Evolutionary conservation across 2,329 filamentous ascomycete genomes (phyloP).

Genomic region (Remersonia thermophila): DNA sequence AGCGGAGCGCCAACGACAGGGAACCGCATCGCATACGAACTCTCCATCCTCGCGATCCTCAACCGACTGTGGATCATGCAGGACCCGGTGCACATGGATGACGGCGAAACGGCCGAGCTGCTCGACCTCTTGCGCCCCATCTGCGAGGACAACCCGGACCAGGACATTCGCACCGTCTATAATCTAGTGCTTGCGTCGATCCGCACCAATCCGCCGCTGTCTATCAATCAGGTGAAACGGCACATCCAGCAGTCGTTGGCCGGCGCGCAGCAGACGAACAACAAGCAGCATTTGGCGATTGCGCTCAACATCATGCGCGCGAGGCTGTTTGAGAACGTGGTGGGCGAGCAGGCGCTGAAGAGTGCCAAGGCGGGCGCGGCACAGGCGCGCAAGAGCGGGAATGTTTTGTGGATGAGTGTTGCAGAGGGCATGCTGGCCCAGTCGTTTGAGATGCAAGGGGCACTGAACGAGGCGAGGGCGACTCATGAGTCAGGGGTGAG

Average conservation of each 20-base stretch:
- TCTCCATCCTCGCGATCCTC: slow-evolving; percentile 52
- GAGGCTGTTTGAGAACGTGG: slow-evolving; percentile 68
- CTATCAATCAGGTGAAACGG: slow-evolving; percentile 67
- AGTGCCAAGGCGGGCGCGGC: slow-evolving; percentile 57
- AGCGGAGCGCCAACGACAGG: slow-evolving; percentile 21
- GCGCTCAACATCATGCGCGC: slow-evolving; percentile 76
- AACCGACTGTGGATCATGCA: slow-evolving; percentile 65
- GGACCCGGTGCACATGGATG: slow-evolving; percentile 43
- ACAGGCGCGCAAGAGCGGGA: slow-evolving; percentile 58
- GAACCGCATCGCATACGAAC: slow-evolving; percentile 39
- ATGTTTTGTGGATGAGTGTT: slow-evolving; percentile 67
- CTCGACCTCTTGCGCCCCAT: slow-evolving; percentile 55
- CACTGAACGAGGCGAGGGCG: slow-evolving; percentile 9
- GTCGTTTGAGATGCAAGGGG: slow-evolving; percentile 59
- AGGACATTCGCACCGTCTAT: slow-evolving; percentile 66
- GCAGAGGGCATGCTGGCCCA: slow-evolving; percentile 67
- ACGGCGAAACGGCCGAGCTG: slow-evolving; percentile 45
- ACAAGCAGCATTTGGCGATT: slow-evolving; percentile 71
- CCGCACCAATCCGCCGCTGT: slow-evolving; percentile 45
- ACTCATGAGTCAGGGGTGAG: slow-evolving; percentile 7
- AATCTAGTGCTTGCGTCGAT: slow-evolving; percentile 62
- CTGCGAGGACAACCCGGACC: slow-evolving; percentile 57
- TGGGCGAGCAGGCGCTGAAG: slow-evolving; percentile 70
- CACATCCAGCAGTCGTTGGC: slow-evolving; percentile 62
- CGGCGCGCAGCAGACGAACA: slow-evolving; percentile 55